Evolutionary conservation across 805 yeast species (phyloP).

Genomic region (Clavispora asparagi): DNA sequence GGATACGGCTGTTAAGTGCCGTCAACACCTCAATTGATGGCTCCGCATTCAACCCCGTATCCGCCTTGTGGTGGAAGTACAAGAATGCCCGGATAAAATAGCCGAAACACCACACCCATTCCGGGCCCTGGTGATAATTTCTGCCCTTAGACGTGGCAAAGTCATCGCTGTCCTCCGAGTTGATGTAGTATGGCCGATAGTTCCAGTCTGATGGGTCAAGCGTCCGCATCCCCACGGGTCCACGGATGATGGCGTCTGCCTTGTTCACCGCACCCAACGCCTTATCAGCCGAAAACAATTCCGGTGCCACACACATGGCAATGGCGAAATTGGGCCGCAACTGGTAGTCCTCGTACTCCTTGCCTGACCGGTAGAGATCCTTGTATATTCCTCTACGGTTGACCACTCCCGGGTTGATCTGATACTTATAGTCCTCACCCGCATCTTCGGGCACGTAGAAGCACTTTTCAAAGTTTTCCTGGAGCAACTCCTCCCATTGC

Average conservation of each 20-base stretch:
- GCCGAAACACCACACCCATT: conserved; percentile 94
- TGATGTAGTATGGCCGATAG: conserved; percentile 84
- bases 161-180: conserved; percentile 74
- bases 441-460: conserved; percentile 71
- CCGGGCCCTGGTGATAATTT: conserved; percentile 98
- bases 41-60: conserved; percentile 27
- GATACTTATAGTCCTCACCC: conserved; percentile 54
- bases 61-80: conserved; percentile 42
- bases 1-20: conserved; percentile 55
- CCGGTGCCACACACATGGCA: conserved; percentile 95
- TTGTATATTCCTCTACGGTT: conserved; percentile 93
- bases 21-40: conserved; percentile 53
- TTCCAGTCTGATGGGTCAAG: conserved; percentile 90
- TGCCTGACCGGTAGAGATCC: conserved; percentile 76
- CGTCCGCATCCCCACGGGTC: conserved; percentile 89
- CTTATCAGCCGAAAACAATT: conserved; percentile 58
- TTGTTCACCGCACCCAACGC: conserved; percentile 62
- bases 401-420: conserved; percentile 58
- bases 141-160: conserved; percentile 94
- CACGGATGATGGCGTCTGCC: conserved; percentile 74
- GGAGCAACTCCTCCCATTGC: conserved; percentile 71
- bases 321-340: conserved; percentile 87
- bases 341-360: conserved; percentile 91
- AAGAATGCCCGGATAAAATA: conserved; percentile 78
- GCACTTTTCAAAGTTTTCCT: conserved; percentile 69